Evolutionary conservation across 179 eudicot species (phyloP).

Genomic region (Camellia oleifera): DNA sequence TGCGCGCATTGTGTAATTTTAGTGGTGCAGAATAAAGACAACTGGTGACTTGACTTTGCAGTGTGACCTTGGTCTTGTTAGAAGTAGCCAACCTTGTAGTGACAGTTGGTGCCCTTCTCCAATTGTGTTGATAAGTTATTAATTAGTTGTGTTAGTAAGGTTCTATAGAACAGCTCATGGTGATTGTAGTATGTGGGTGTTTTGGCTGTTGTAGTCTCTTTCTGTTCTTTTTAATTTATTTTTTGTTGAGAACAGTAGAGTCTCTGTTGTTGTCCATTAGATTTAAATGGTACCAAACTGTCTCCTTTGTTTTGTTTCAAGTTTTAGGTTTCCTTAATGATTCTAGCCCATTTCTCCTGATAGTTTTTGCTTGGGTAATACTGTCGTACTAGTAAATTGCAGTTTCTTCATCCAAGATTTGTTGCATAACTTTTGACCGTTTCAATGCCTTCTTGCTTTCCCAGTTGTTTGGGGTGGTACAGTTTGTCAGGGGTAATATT

Average conservation of each 20-base stretch:
- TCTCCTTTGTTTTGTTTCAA: background rate
- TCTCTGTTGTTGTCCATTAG: background rate
- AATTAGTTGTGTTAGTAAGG: background rate
- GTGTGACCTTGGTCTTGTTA: background rate
- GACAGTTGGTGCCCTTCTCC: background rate
- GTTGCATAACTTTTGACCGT: background rate
- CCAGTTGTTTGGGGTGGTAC: too few relatives aligned
- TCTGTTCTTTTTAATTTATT: too few relatives aligned
- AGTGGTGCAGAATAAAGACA: constrained; percentile 13
- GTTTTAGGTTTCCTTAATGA: background rate
- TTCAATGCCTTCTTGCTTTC: too few relatives aligned
- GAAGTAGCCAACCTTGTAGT: background rate
- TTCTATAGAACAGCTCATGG: background rate
- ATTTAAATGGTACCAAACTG: background rate
- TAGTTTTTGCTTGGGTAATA: background rate
- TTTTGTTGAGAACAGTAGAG: too few relatives aligned
- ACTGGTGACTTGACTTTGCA: background rate
- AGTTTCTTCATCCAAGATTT: background rate
- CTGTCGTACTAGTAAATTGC: background rate
- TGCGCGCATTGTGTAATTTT: background rate
- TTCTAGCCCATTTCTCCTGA: background rate
- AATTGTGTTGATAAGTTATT: too few relatives aligned
- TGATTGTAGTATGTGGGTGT: background rate
- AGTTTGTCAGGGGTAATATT: too few relatives aligned
- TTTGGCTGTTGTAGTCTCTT: background rate